These are phyloP conservation scores for Rhododendron griersonianum DNA, from an alignment of 148 eudicot genomes.

Conservation along the genomic window DNA sequence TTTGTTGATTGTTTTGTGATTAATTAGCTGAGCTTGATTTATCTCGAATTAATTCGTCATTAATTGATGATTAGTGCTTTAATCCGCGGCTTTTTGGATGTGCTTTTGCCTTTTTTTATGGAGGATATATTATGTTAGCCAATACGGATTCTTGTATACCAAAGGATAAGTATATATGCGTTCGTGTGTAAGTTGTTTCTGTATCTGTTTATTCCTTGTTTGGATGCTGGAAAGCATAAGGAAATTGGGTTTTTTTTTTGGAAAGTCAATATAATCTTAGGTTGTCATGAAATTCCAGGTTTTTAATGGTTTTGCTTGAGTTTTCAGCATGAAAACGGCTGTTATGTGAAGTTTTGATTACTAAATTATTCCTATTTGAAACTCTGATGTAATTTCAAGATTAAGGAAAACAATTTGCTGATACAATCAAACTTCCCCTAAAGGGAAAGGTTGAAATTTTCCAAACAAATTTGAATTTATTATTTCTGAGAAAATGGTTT, in stretches of 20 bases:
- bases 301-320: background rate
- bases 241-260: background rate
- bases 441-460: background rate
- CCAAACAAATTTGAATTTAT: background rate
- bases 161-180: background rate
- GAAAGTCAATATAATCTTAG: background rate
- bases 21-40: slow-evolving; percentile 1
- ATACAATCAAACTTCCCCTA: background rate
- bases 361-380: background rate
- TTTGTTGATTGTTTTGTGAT: background rate
- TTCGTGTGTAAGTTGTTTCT: background rate
- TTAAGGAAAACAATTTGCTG: background rate
- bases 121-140: background rate
- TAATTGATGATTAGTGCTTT: background rate
- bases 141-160: background rate
- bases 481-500: background rate
- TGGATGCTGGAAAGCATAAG: background rate
- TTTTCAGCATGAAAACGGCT: background rate
- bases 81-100: background rate
- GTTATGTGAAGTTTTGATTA: background rate
- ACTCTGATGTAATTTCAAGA: background rate
- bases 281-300: background rate
- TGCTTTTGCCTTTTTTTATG: background rate
- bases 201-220: background rate
- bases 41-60: background rate